Evolutionary conservation across 2,329 filamentous ascomycete species (phyloP).

Genomic region (Cryoendolithus antarcticus): DNA sequence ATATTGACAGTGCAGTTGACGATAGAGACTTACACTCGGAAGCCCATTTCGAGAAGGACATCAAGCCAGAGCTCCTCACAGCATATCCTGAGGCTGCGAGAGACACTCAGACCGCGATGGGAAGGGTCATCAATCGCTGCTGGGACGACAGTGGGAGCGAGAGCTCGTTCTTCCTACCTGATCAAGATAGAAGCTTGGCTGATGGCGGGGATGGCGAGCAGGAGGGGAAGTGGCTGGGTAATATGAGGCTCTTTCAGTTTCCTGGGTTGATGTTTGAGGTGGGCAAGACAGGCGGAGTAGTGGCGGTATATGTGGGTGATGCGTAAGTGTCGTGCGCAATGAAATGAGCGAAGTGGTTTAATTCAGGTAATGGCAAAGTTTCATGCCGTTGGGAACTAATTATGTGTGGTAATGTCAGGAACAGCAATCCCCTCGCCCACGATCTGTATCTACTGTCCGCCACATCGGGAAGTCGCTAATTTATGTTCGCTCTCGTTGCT

Average conservation of each 20-base stretch:
- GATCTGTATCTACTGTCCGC: too few species aligned
- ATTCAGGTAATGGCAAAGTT: too few species aligned
- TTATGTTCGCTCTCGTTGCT: too few species aligned
- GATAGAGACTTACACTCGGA: constrained; percentile 54
- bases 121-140: constrained; percentile 24
- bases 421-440: too few species aligned
- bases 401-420: too few species aligned
- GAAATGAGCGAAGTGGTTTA: too few species aligned
- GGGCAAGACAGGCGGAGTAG: constrained; percentile 74
- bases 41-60: constrained; percentile 55
- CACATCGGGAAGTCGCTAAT: too few species aligned
- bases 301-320: constrained; percentile 2
- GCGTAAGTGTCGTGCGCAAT: too few species aligned
- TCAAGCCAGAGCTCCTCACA: constrained; percentile 39
- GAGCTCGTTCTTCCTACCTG: constrained; percentile 22
- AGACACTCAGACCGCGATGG: constrained; percentile 40
- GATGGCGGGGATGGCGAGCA: constrained; percentile 32
- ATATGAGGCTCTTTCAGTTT: constrained; percentile 84
- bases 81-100: constrained; percentile 35
- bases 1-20: constrained; percentile 27
- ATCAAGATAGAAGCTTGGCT: constrained; percentile 18
- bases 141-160: constrained; percentile 21
- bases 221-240: constrained; percentile 38
- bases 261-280: constrained; percentile 94
- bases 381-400: too few species aligned